These are phyloP conservation scores for Coniochaeta sp. DNA, from an alignment of 2,329 filamentous ascomycete genomes.

Conservation along the genomic window DNA sequence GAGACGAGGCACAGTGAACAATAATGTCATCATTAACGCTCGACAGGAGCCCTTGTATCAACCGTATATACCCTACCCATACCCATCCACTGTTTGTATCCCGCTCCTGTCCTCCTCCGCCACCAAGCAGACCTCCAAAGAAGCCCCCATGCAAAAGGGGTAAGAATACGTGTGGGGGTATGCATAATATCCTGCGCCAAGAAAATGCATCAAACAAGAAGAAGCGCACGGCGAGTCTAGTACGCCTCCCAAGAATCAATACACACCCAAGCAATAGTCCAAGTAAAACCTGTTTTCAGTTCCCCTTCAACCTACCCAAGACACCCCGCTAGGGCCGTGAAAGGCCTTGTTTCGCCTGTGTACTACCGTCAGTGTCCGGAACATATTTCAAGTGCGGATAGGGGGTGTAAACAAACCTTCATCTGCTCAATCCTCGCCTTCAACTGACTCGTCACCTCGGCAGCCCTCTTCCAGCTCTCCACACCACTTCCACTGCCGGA, in stretches of 20 bases:
- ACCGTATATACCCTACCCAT: too few relatives aligned
- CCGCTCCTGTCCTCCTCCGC: too few relatives aligned
- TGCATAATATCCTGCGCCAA: not conserved
- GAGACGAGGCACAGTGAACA: too few relatives aligned
- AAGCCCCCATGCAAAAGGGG: too few relatives aligned
- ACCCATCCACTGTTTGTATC: too few relatives aligned
- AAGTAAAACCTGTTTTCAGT: not conserved
- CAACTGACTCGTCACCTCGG: slow-evolving; percentile 93
- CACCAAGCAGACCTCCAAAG: too few relatives aligned
- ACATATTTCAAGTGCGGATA: not conserved
- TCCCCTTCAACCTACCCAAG: not conserved
- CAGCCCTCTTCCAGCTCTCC: slow-evolving; percentile 95
- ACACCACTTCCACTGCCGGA: slow-evolving; percentile 35
- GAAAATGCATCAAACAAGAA: not conserved
- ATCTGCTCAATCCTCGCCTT: slow-evolving; percentile 98
- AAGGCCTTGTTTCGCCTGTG: slow-evolving; percentile 1
- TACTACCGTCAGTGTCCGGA: not conserved
- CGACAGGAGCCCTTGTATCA: too few relatives aligned
- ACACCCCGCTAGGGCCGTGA: slow-evolving; percentile 2
- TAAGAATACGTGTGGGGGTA: not conserved
- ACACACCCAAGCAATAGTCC: not conserved
- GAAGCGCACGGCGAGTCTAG: not conserved
- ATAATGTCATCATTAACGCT: too few relatives aligned
- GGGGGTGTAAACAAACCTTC: slow-evolving; percentile 53
- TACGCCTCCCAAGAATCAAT: not conserved